Evolutionary conservation across 2,329 filamentous ascomycete species (phyloP), one percentile per base, ranked within the genome.

Genomic region (Hypoxylon sp.): DNA sequence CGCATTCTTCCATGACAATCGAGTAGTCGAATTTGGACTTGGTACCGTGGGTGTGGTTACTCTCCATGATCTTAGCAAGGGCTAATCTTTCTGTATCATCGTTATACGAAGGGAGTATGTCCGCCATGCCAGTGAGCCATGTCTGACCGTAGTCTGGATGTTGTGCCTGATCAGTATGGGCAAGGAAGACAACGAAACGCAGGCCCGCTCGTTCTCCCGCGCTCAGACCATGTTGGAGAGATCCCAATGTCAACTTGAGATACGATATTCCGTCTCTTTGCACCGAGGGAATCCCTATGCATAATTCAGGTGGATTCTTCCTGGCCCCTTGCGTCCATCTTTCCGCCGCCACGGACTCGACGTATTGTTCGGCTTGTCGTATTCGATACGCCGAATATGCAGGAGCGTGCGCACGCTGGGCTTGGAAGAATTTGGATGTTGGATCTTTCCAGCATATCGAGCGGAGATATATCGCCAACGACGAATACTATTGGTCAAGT

Each of bases 11-110:
- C 58, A 75, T 65, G 13, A 72, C 66, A n/a, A 74, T 65, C 0
- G 71, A 71, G 26, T 74, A 76, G 59, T 76, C 73, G 10, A 74
- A 71, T 44, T 75, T 75, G 8, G 58, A 29, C 29, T 46, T 70
- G 24, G 44, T 74, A 62, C 9, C 63, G 19, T 22, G 62, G 58
- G 50, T 74, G 65, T 44, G 42, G 50, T 51, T 59, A 31, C 11
- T 24, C 46, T 66, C 63, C 58, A 66, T 66, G 17, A 26, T 14
- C 8, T 22, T 24, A 39, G 63, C 63, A 29, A 66, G 35, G 10
- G 63, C 39, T 59, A 72, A 13, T 33, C 52, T 46, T 53, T 61
- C 61, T 24, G 69, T 54, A 26, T 73, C 50, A 11, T 67, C 57
- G 5, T 48, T 37, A 37, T 76, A 76, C 6, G 71, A 50, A n/a